phyloP scores from a whole-genome alignment of 2,329 filamentous ascomycete genomes.

The Dothideomycetidae sp. region DNA sequence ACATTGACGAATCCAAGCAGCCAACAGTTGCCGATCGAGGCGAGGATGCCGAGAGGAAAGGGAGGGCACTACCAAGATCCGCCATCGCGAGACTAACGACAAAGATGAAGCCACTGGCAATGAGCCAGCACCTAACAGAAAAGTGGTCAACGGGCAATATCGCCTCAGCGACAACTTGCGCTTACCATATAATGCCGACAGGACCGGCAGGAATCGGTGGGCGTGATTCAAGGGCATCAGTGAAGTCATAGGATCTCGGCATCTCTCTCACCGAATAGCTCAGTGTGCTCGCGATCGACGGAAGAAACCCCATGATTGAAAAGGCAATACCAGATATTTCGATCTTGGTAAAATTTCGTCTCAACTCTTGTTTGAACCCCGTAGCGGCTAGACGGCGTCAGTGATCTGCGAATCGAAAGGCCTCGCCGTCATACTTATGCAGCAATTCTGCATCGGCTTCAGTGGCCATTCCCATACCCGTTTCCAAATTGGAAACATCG shows the following conservation, averaged over 20 bases:
- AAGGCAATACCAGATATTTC: conserved; percentile 41
- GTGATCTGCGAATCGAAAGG: conserved; percentile 14
- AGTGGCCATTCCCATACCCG: conserved; percentile 19
- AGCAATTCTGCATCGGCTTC: conserved; percentile 29
- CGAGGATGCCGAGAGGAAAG: conserved; percentile 46
- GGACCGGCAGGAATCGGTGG: conserved; percentile 47
- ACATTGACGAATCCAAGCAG: conserved; percentile 43
- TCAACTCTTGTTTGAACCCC: conserved; percentile 46
- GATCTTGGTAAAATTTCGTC: conserved; percentile 47
- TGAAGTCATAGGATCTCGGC: too few species aligned
- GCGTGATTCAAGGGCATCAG: background rate
- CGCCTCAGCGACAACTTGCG: conserved; percentile 43
- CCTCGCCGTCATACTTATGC: too few species aligned
- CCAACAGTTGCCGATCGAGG: conserved; percentile 42
- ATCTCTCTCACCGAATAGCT: conserved; percentile 35
- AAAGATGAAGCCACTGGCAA: conserved; percentile 44
- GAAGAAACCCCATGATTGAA: conserved; percentile 44
- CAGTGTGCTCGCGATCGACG: conserved; percentile 46
- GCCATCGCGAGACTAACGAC: conserved; percentile 46
- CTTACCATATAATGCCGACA: conserved; percentile 47
- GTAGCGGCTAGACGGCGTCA: too few species aligned
- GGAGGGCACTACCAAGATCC: conserved; percentile 33
- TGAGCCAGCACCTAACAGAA: conserved; percentile 49
- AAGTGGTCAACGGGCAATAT: conserved; percentile 46
- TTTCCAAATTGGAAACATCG: conserved; percentile 3